A percentile compares a stretch with the other conserved stretches of the same genome.
These are phyloP conservation scores for Cyclotella sp. DNA, from an alignment of 108 stramenopile genomes.

Conservation along the genomic window DNA sequence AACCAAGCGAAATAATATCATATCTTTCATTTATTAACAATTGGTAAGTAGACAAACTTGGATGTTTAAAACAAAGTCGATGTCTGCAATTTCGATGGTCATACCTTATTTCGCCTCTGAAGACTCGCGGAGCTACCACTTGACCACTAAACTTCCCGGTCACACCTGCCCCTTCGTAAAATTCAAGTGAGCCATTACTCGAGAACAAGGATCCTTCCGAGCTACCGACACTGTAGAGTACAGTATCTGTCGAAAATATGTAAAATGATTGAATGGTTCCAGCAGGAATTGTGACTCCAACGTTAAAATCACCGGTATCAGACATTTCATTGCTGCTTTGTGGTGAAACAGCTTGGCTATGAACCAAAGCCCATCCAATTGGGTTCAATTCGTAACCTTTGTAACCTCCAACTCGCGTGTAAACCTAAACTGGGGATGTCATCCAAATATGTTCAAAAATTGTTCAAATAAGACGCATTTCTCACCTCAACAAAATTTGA, in stretches of 20 bases:
- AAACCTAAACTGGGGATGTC: not conserved
- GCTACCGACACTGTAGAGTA: not conserved
- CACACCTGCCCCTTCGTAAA: not conserved
- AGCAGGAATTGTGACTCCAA: not conserved
- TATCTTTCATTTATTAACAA: not conserved
- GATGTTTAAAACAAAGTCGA: not conserved
- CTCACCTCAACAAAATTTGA: conserved; percentile 4
- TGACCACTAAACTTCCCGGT: not conserved
- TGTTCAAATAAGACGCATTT: not conserved
- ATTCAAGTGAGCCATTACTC: not conserved
- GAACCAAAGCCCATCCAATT: conserved; percentile 1
- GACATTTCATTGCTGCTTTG: not conserved
- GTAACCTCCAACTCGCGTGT: not conserved
- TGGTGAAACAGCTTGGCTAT: not conserved
- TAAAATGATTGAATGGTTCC: not conserved
- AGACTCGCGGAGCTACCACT: not conserved
- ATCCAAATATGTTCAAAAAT: not conserved
- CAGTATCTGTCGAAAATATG: not conserved
- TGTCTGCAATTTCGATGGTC: not conserved
- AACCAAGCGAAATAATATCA: not conserved
- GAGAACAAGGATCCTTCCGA: not conserved
- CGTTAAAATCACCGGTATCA: not conserved
- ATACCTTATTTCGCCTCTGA: not conserved
- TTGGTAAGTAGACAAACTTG: not conserved
- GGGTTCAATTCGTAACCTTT: conserved; percentile 1